Evolutionary conservation across 2,329 filamentous ascomycete species (phyloP), one percentile per base, ranked within the genome.

Genomic region (Pseudogymnoascus sp.): DNA sequence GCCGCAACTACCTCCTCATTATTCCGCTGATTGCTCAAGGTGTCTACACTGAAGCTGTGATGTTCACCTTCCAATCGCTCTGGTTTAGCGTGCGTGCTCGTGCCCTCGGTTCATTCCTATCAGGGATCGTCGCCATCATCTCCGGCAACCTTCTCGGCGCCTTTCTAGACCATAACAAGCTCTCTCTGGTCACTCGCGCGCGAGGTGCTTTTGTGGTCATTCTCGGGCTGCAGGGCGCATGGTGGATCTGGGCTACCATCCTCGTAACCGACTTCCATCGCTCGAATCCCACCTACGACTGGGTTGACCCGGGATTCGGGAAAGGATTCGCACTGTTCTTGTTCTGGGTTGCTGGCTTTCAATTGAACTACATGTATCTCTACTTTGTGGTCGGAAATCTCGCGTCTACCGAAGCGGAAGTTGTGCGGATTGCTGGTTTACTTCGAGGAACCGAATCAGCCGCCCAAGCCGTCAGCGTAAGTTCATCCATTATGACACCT

Each of bases 201-300:
- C 65, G 69, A 28, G 64, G 65, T n/a, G 65, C 69, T 5, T 71
- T 71, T 40, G 23, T 69, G 4, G 43, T 64, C 2, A 70, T 71
- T 23, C 38, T 77, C 12, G 65, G 60, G 0, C 68, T 88, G 0
- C 87, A 89, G 68, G 88, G 88, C 0, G 86, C 78, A 0, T 90
- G 86, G 82, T 91, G 88, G 88, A 77, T 84, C 3, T 91, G 88
- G 88, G 83, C 82, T 0, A 88, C 87, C 0, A 74, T 91, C 1
- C 73, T 88, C 2, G 85, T 85, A 0, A 86, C 86, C 0, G 77
- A 82, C 31, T 91, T 85, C 71, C 78, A 78, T 14, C 72, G 75
- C 9, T 82, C 81, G 0, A 75, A 78, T 16, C 87, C 88, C 0
- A 82, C 79, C 0, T 88, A 84, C 67, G 89, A 91, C 71, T 91